Percentiles rank a stretch among this genome's conserved stretches.
Conservation (phyloP, 371 early-diverging fungal species). For the Conidiobolus coronatus region DNA sequence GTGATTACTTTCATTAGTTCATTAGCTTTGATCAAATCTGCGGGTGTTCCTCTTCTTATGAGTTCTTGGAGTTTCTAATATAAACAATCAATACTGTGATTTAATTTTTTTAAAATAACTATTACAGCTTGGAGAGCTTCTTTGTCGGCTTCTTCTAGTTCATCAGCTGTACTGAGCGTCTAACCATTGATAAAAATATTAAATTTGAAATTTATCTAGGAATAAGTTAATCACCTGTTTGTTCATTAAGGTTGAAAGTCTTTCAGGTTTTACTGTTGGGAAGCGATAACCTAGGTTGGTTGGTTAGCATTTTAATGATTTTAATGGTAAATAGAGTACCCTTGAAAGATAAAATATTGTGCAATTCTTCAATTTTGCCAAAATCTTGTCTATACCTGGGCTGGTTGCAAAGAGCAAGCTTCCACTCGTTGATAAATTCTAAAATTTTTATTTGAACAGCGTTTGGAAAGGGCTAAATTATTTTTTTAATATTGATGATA, state of each 20-base stretch:
- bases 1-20: conserved; percentile 88
- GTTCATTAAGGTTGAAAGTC: conserved; percentile 35
- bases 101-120: neutral
- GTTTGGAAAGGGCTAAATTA: conserved; percentile 15
- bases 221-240: conserved; percentile 15
- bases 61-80: conserved; percentile 84
- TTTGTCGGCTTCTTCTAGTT: conserved; percentile 81
- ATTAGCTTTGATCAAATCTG: conserved; percentile 83
- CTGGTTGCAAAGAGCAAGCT: conserved; percentile 47
- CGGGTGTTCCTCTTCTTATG: conserved; percentile 74
- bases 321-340: conserved; percentile 12
- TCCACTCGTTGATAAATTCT: conserved; percentile 84
- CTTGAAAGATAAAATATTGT: conserved; percentile 57
- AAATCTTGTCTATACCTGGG: conserved; percentile 78
- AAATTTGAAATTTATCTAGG: neutral
- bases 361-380: conserved; percentile 77
- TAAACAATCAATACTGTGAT: too few relatives aligned
- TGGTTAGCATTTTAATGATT: neutral
- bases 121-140: conserved; percentile 62
- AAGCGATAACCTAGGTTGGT: conserved; percentile 51
- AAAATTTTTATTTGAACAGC: conserved; percentile 59
- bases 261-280: conserved; percentile 45
- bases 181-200: conserved; percentile 7
- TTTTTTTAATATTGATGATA: neutral
- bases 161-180: conserved; percentile 60